phyloP scores from a whole-genome alignment of 176 grass and related monocot species.

The Triticum monococcum region DNA sequence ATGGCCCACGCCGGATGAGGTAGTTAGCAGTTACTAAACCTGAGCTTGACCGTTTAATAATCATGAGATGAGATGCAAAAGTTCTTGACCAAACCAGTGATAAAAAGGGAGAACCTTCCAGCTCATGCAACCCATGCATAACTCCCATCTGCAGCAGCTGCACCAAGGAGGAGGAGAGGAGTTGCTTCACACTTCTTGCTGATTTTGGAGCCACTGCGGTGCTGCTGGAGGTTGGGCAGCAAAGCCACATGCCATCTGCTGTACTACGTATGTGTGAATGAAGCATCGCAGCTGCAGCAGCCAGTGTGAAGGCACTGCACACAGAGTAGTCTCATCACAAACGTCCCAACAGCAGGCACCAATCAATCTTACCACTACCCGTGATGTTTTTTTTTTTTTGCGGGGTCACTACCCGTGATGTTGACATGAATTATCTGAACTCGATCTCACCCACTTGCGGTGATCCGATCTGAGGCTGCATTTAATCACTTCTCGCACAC shows the following conservation, averaged over 20 bases:
- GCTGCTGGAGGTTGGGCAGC: constrained; percentile 14
- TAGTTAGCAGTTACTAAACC: constrained; percentile 49
- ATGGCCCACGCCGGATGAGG: constrained; percentile 35
- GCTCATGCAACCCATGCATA: constrained; percentile 6
- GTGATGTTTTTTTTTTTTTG: no score
- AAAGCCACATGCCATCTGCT: constrained; percentile 25
- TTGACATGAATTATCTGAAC: constrained; percentile 9
- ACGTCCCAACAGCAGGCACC: constrained; percentile 4
- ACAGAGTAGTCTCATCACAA: background rate
- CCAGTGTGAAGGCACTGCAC: background rate
- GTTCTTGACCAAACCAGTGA: constrained; percentile 24
- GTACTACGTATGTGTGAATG: background rate
- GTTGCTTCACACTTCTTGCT: constrained; percentile 11
- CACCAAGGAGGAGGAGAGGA: background rate
- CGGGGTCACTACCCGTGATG: background rate
- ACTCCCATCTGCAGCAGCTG: constrained; percentile 24
- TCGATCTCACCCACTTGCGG: background rate
- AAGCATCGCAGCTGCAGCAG: background rate
- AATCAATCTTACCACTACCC: background rate
- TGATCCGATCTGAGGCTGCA: background rate
- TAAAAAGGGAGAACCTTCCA: constrained; percentile 7
- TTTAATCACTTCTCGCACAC: background rate
- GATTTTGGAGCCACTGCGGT: constrained; percentile 8
- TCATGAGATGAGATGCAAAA: constrained; percentile 46
- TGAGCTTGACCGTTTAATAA: constrained; percentile 25